Base-by-base conservation (phyloP, 129 eudicot species). In the Sambucus nigra region DNA sequence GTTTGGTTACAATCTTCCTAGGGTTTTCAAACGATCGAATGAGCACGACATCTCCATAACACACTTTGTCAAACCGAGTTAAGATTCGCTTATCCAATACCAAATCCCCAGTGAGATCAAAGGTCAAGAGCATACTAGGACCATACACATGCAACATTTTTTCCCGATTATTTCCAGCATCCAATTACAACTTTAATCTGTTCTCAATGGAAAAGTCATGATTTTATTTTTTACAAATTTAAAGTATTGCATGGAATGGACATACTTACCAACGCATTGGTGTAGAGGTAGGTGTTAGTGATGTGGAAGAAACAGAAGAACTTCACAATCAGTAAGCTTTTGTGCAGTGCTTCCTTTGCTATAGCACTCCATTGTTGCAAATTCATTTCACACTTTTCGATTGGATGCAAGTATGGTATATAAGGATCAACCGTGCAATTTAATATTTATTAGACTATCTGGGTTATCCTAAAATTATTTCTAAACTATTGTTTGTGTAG, bases 61-160 rank as follows among this genome's bases (percentile, higher is more conserved):
- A 61, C 74, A 74, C 72, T 70, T 81, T 91, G 24, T 73, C 80
- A 11, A 64, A 52, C 11, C 83, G 76, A 19, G 62, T 39, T 2
- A 94, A 76, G 42, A 89, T 46, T 32, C 66, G 77, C 26, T 91
- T 95, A 7, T 57, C 64, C 58, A 91, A 57, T 6, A 79, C 75
- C 16, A 76, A 5, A 47, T 79, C 71, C 4, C 91, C 84, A 6
- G 64, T 22, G 5, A 77, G 41, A 42, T 53, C 59, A 45, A 89
- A 53, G 26, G 98, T 81, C n/a, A 95, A 95, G 8, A 85, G 89
- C 98, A 91, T 91, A 55, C 98, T 91, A 35, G 98, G 86, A 59
- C 95, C 98, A 0, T 53, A 39, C 17, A 66, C 69, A 94, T 87
- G 76, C 76, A 68, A 49, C 22, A 28, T 23, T 17, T 7, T 29